Evolutionary conservation across 2,329 filamentous ascomycete species (phyloP).

Genomic region (Fusarium luffae): DNA sequence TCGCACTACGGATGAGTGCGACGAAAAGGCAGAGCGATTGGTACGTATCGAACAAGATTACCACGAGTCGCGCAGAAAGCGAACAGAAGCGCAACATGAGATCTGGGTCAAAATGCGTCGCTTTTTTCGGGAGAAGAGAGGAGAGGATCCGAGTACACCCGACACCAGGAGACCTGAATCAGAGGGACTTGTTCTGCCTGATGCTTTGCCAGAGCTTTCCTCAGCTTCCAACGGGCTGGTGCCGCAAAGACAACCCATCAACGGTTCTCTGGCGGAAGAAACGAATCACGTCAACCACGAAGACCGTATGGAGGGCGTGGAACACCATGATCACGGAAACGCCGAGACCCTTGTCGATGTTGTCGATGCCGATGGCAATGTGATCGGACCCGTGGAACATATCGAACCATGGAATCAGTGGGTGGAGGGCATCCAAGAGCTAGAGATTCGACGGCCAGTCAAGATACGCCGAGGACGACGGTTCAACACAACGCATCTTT

Average conservation of each 20-base stretch:
- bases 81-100: conserved; percentile 45
- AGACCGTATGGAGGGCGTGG: conserved; percentile 38
- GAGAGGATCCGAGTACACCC: conserved; percentile 34
- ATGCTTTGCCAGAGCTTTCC: conserved; percentile 18
- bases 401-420: conserved; percentile 56
- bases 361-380: conserved; percentile 51
- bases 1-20: conserved; percentile 45
- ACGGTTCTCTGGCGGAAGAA: neutral
- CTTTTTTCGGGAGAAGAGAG: conserved; percentile 51
- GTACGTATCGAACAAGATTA: conserved; percentile 49
- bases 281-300: conserved; percentile 4
- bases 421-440: conserved; percentile 51
- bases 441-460: conserved; percentile 54
- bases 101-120: conserved; percentile 48
- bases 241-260: neutral
- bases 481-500: conserved; percentile 54
- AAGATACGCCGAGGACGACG: conserved; percentile 56
- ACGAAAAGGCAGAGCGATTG: conserved; percentile 51
- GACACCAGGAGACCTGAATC: conserved; percentile 30
- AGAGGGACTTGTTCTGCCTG: conserved; percentile 23
- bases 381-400: conserved; percentile 53
- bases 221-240: conserved; percentile 23
- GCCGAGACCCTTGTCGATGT: conserved; percentile 50
- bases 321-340: conserved; percentile 19
- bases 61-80: conserved; percentile 44